Evolutionary conservation across 2,329 filamentous ascomycete genomes (phyloP).

Genomic region (Fusarium sp.): DNA sequence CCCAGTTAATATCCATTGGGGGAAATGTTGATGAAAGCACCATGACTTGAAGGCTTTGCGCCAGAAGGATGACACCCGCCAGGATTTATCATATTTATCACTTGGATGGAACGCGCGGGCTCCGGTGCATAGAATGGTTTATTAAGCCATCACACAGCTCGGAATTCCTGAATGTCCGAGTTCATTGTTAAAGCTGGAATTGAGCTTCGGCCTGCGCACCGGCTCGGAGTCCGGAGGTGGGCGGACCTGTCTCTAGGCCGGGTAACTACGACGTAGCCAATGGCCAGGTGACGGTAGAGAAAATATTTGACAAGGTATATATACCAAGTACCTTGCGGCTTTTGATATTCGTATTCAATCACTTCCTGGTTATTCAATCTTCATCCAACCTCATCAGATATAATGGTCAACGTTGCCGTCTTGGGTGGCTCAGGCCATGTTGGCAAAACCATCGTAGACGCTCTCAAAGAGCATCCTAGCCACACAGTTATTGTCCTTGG

Average conservation of each 20-base stretch:
- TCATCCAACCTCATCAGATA: background rate
- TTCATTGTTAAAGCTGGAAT: background rate
- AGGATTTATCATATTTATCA: background rate
- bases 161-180: background rate
- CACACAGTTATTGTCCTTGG: conserved; percentile 16
- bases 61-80: background rate
- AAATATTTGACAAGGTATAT: background rate
- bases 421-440: conserved; percentile 22
- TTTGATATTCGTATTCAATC: background rate
- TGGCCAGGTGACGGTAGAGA: background rate
- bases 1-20: background rate
- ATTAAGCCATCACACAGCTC: background rate
- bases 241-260: background rate
- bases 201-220: background rate
- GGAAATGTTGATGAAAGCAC: background rate
- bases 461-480: conserved; percentile 4
- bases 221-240: background rate
- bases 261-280: background rate
- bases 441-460: conserved; percentile 17
- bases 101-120: background rate
- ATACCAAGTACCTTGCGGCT: background rate
- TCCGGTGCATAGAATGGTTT: background rate
- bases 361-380: background rate
- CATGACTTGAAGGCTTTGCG: background rate
- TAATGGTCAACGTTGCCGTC: conserved; percentile 20